These are phyloP conservation scores for Graphium sp. DNA, from an alignment of 2,329 filamentous ascomycete species.

Conservation along the genomic window DNA sequence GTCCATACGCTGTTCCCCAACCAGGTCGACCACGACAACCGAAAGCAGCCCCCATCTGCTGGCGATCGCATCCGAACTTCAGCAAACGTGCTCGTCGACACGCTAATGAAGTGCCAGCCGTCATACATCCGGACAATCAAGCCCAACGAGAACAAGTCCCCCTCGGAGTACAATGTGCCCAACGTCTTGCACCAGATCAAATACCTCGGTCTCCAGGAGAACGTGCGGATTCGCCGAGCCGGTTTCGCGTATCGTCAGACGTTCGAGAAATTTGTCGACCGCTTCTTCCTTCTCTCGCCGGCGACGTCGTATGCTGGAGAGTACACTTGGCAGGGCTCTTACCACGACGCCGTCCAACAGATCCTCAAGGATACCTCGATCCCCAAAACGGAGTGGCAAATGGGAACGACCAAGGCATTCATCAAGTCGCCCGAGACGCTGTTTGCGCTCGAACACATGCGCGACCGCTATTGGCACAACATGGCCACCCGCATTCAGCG, in stretches of 20 bases:
- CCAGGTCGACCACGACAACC: constrained; percentile 89
- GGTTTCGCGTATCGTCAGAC: constrained; percentile 95
- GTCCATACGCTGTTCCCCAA: constrained; percentile 81
- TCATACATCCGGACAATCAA: constrained; percentile 99
- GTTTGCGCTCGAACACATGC: constrained; percentile 93
- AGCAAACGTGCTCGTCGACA: constrained; percentile 86
- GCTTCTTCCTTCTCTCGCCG: constrained; percentile 88
- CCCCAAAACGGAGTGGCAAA: constrained; percentile 86
- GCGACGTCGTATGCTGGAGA: constrained; percentile 93
- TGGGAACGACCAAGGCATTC: constrained; percentile 93
- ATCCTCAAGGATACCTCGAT: constrained; percentile 96
- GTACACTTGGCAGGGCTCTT: constrained; percentile 86
- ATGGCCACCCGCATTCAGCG: constrained; percentile 97
- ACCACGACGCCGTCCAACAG: constrained; percentile 73
- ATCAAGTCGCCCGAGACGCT: constrained; percentile 96
- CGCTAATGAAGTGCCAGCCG: constrained; percentile 90
- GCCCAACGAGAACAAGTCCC: constrained; percentile 97
- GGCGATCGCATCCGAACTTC: constrained; percentile 93
- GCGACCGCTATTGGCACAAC: constrained; percentile 97
- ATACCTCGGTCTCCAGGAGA: constrained; percentile 97
- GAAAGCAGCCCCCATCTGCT: constrained; percentile 80
- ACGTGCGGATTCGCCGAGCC: constrained; percentile 89
- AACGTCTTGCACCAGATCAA: constrained; percentile 98
- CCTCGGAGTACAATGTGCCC: constrained; percentile 74
- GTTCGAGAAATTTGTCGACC: constrained; percentile 95